Percentiles rank a stretch among this genome's conserved stretches.
phyloP scores from a whole-genome alignment of 1,139 yeast genomes.

The Hyphopichia fennica region DNA sequence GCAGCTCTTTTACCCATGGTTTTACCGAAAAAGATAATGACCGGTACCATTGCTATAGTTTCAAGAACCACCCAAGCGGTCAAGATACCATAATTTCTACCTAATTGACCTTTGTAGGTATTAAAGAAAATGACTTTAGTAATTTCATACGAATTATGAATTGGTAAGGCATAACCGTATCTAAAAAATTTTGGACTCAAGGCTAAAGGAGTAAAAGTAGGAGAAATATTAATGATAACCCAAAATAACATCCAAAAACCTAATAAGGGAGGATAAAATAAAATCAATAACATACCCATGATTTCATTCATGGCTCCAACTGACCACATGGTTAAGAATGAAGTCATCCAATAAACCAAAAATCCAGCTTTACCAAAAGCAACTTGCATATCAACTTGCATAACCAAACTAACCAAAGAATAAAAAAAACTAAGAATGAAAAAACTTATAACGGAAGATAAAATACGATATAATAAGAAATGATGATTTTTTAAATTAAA shows the following conservation, averaged over 20 bases:
- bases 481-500: conserved; percentile 28
- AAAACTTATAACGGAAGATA: conserved; percentile 29
- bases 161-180: conserved; percentile 41
- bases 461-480: conserved; percentile 31
- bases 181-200: conserved; percentile 33
- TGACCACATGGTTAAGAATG: conserved; percentile 43
- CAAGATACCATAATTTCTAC: conserved; percentile 36
- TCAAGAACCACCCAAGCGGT: conserved; percentile 34
- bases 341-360: conserved; percentile 45
- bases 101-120: conserved; percentile 37
- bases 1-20: conserved; percentile 26
- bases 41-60: conserved; percentile 42
- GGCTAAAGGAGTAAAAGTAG: conserved; percentile 39
- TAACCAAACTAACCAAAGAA: conserved; percentile 41
- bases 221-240: conserved; percentile 39
- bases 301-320: conserved; percentile 45
- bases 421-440: conserved; percentile 37
- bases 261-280: conserved; percentile 36
- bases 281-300: conserved; percentile 31
- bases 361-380: conserved; percentile 45
- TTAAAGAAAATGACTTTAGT: conserved; percentile 38
- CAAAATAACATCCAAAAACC: conserved; percentile 47
- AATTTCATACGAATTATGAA: conserved; percentile 38
- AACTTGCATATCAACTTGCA: conserved; percentile 40
- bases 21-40: conserved; percentile 27